Evolutionary conservation across 768 basidiomycete species (phyloP), one percentile per base, ranked within the genome.

Genomic region (Panus rudis): DNA sequence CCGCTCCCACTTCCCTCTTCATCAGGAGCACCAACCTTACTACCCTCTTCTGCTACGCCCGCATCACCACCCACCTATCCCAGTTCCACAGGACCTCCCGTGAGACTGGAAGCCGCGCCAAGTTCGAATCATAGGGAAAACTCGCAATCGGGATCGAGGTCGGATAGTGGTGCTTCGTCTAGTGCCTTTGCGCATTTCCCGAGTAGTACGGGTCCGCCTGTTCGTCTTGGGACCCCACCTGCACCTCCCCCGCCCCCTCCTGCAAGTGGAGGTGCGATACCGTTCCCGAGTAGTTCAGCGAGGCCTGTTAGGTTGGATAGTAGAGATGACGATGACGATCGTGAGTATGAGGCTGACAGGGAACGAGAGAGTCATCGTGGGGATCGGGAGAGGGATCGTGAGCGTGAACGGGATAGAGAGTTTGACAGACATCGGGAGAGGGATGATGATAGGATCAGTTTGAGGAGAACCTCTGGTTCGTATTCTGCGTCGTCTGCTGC

Each of bases 261-360:
- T 35, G 16, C n/a, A 35, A 7, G 7, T 35, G 8, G 33, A 35
- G 16, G 33, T 17, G 47, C 31, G 52, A 56, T n/a, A n/a, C n/a
- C n/a, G n/a, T n/a, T n/a, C n/a, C n/a, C 34, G 54, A 53, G n/a
- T 52, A 52, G 12, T 47, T 30, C 44, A 46, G 17, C 42, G 42
- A 7, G 30, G 31, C n/a, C 42, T 28, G 34, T 35, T 22, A 14
- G 27, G 30, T 5, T 23, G 34, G 34, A 34, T 32, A 34, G 30
- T 7, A 27, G 30, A 17, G 31, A 30, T 16, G 21, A 33, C 6
- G 41, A 45, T 14, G 52, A 49, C 24, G 54, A 55, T 11, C 38
- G 39, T 3, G 54, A 49, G 43, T 38, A 46, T 2, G 43, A 46
- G 10, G 24, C 38, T 16, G 45, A 37, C 17, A 49, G 52, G 17